Evolutionary conservation across 2,329 filamentous ascomycete genomes (phyloP).

Genomic region (Neofusicoccum kwambonambiense): DNA sequence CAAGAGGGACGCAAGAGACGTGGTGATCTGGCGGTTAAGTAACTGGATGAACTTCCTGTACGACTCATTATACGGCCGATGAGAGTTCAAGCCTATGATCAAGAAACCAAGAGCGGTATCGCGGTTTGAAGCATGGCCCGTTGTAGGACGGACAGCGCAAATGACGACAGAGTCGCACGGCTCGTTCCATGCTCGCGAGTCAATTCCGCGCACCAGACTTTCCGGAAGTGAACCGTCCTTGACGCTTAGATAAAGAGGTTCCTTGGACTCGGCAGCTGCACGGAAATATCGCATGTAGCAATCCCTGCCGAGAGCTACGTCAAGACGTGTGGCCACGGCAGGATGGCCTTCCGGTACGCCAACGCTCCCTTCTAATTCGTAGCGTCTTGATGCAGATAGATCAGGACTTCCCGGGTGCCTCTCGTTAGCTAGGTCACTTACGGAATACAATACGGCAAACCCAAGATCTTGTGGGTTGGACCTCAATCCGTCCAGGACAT

Average conservation of each 20-base stretch:
- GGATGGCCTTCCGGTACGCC: conserved; percentile 32
- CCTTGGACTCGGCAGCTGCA: conserved; percentile 32
- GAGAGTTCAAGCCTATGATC: conserved; percentile 33
- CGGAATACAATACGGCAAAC: conserved; percentile 34
- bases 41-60: conserved; percentile 32
- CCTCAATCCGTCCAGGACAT: conserved; percentile 26
- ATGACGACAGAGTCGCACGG: conserved; percentile 18
- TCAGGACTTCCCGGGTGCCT: conserved; percentile 29
- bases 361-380: conserved; percentile 33
- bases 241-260: conserved; percentile 27
- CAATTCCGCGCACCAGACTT: conserved; percentile 32
- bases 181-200: conserved; percentile 20
- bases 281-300: conserved; percentile 20
- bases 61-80: conserved; percentile 34
- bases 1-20: conserved; percentile 35
- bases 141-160: conserved; percentile 22
- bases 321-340: conserved; percentile 13
- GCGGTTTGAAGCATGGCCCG: conserved; percentile 24
- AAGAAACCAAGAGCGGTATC: conserved; percentile 31
- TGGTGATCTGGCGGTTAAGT: conserved; percentile 33
- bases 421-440: conserved; percentile 29
- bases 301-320: conserved; percentile 12
- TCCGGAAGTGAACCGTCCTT: conserved; percentile 30
- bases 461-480: conserved; percentile 31
- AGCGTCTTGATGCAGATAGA: conserved; percentile 29